These are phyloP conservation scores for Malassezia equina DNA, from an alignment of 1,284 basidiomycete genomes.

Conservation along the genomic window DNA sequence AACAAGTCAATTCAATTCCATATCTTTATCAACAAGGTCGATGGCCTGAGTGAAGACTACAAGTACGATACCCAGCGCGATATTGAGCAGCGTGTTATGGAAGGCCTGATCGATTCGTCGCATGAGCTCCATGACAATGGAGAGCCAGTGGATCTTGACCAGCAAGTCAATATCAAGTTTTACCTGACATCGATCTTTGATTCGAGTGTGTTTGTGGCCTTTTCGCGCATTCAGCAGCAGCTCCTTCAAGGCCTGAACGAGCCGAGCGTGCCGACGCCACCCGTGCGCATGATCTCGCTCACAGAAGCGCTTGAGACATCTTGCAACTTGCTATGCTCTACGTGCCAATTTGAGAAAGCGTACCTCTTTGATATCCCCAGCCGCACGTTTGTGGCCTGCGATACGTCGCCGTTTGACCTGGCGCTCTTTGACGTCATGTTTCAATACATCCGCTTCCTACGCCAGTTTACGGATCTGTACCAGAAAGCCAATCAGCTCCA, in stretches of 20 bases:
- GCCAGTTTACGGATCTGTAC: slow-evolving; percentile 74
- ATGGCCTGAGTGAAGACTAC: slow-evolving; percentile 83
- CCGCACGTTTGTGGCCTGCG: slow-evolving; percentile 79
- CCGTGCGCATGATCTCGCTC: slow-evolving; percentile 6
- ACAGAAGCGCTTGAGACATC: slow-evolving; percentile 29
- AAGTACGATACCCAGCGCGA: slow-evolving; percentile 54
- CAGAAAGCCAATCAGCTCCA: slow-evolving; percentile 51
- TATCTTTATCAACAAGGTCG: slow-evolving; percentile 93
- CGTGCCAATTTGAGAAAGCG: slow-evolving; percentile 79
- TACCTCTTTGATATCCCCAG: slow-evolving; percentile 83
- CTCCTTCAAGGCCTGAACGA: slow-evolving; percentile 53
- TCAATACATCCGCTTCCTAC: slow-evolving; percentile 79
- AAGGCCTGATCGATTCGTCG: slow-evolving; percentile 35
- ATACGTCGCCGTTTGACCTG: slow-evolving; percentile 80
- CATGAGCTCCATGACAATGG: slow-evolving; percentile 9
- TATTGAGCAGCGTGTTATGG: slow-evolving; percentile 37
- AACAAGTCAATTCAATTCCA: slow-evolving; percentile 74
- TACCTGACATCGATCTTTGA: slow-evolving; percentile 82
- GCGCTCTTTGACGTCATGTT: slow-evolving; percentile 77
- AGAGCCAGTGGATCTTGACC: slow-evolving; percentile 31
- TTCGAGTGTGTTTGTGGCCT: slow-evolving; percentile 74
- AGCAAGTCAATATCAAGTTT: slow-evolving; percentile 53
- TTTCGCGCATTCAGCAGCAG: slow-evolving; percentile 56
- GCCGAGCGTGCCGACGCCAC: neutral
- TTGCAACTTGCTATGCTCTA: slow-evolving; percentile 50